phyloP scores from a whole-genome alignment of 805 yeast genomes.

The Peterozyma xylosa region DNA sequence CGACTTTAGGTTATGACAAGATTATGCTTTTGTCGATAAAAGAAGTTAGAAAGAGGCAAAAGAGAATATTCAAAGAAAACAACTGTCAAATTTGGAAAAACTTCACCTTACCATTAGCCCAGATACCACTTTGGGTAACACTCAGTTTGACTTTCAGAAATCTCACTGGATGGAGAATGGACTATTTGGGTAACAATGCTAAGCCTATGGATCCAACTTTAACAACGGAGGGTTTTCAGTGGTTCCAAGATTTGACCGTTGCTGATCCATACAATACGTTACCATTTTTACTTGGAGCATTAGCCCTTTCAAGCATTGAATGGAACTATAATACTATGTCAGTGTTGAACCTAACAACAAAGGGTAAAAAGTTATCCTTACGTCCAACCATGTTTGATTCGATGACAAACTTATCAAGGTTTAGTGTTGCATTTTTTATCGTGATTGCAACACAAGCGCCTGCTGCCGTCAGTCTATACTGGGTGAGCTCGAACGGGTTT shows the following conservation, averaged over 20 bases:
- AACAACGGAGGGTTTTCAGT: slow-evolving; percentile 45
- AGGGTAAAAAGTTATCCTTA: slow-evolving; percentile 31
- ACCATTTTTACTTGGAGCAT: slow-evolving; percentile 66
- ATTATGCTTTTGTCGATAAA: slow-evolving; percentile 66
- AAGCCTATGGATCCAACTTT: slow-evolving; percentile 43
- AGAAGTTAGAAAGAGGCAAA: slow-evolving; percentile 73
- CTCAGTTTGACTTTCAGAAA: slow-evolving; percentile 71
- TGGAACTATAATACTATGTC: slow-evolving; percentile 68
- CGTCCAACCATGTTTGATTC: slow-evolving; percentile 58
- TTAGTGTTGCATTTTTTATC: slow-evolving; percentile 74
- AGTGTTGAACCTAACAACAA: slow-evolving; percentile 32
- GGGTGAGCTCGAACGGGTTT: slow-evolving; percentile 80
- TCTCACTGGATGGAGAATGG: slow-evolving; percentile 56
- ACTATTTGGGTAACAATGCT: slow-evolving; percentile 17
- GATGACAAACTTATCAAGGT: slow-evolving; percentile 61
- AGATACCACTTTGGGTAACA: slow-evolving; percentile 81
- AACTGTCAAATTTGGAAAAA: slow-evolving; percentile 79
- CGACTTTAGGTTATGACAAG: slow-evolving; percentile 64
- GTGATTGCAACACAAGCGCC: slow-evolving; percentile 85
- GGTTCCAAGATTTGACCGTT: slow-evolving; percentile 55
- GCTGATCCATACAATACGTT: slow-evolving; percentile 56
- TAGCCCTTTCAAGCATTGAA: slow-evolving; percentile 73
- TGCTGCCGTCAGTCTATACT: slow-evolving; percentile 70
- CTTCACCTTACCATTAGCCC: slow-evolving; percentile 66
- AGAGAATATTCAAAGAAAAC: slow-evolving; percentile 55